Base-by-base conservation (phyloP, 225 moss, liverwort and hornwort genomes). In the Pseudoscleropodium purum region DNA sequence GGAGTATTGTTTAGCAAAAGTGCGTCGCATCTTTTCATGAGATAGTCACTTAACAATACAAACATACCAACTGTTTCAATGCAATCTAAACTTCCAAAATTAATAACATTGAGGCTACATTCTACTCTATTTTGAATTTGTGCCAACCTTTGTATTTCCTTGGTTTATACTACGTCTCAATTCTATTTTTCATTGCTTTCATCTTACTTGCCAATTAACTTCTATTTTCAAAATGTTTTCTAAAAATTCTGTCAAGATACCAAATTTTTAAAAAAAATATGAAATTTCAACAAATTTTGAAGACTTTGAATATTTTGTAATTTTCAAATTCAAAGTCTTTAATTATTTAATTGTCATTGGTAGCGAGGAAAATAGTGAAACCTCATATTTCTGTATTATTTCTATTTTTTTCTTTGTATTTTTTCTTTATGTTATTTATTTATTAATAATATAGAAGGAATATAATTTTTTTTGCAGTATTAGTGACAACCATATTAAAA, bases 311-410 rank as follows among this genome's bases (percentile, higher is more conserved):
- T 51, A 12, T 51, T 51, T 51, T 13, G 13, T 12, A 51, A 11
- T 31, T 31, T 75, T 18, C 8, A 31, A 75, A 19, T 75, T 18
- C 33, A 33, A 75, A 75, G 7, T 49, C 75, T 75, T 20, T 2
- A 18, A 19, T 33, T 33, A 5, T 20, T 49, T 49, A 4, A 2
- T 75, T 1, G 1, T 49, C 33, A 49, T 33, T 75, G 12, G 12
- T 31, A 33, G 49, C 1, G 0, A 20, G 1, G 19, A 13, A 1
- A 75, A 2, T 18, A 30, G 6, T 6, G 0, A 6, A 18, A 18
- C 18, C 10, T 45, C 30, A 5, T 9, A 16, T 47, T 75, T 47
- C 2, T 19, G 7, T 49, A 19, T 33, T 75, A 12, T 49, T 45
- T 30, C 11, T 30, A 30, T 47, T 47, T 75, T 0, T 75, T 47